Conservation (phyloP, 306 rosid genomes). For the Dalbergia oliveri region DNA sequence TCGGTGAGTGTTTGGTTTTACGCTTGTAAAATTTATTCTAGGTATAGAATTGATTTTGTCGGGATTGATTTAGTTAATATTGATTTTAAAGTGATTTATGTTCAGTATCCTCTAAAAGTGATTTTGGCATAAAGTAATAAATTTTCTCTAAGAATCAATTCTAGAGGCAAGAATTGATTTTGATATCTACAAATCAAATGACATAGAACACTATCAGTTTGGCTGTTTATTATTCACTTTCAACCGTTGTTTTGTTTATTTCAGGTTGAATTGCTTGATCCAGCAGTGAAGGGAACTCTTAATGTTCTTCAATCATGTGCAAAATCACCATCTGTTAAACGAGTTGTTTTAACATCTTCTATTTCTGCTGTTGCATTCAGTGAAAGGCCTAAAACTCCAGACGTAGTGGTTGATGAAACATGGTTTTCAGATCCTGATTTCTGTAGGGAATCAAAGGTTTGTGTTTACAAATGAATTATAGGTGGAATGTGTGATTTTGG, state of each 20-base stretch:
- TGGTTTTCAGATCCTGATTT: constrained; percentile 47
- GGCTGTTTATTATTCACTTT: too few species aligned
- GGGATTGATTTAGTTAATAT: too few species aligned
- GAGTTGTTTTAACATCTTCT: constrained; percentile 51
- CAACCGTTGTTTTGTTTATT: background rate
- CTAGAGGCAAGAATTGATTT: too few species aligned
- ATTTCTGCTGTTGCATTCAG: constrained; percentile 5
- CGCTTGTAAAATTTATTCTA: too few species aligned
- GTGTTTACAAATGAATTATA: background rate
- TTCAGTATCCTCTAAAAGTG: too few species aligned
- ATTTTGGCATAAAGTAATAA: too few species aligned
- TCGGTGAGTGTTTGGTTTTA: too few species aligned
- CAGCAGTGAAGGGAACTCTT: constrained; percentile 54
- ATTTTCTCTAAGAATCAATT: too few species aligned
- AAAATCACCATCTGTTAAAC: constrained; percentile 42
- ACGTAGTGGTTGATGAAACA: constrained; percentile 47
- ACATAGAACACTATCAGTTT: too few species aligned
- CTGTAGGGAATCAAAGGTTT: constrained; percentile 30
- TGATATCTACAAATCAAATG: too few species aligned
- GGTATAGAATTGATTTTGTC: too few species aligned
- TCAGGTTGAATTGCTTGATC: constrained; percentile 50
- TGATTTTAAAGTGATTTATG: too few species aligned
- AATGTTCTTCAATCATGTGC: constrained; percentile 52
- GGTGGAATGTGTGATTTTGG: background rate
- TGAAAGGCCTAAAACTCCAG: constrained; percentile 36